Evolutionary conservation across 2,329 filamentous ascomycete genomes (phyloP), one percentile per base, ranked within the genome.

Genomic region (Phaeoacremonium minimum): DNA sequence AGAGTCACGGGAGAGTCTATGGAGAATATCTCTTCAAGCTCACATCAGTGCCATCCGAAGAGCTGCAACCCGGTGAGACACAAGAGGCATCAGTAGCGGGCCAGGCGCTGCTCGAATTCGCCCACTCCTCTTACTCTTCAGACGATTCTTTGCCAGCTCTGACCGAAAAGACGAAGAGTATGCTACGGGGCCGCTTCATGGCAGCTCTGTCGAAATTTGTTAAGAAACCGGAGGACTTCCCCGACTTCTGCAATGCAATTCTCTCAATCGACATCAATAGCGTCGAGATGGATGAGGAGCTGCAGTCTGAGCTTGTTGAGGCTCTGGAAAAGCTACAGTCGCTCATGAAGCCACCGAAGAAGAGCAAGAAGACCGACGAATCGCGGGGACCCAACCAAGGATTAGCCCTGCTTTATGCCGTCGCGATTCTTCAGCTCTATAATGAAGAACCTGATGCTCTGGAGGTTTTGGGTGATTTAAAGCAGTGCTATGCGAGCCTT

Each of bases 361-460:
- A 37, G 29, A 56, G 46, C 43, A 54, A 35, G 48, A 55, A 15
- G 46, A 62, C 41, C 42, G 41, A 52, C 54, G 13, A 58, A 49
- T 37, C 54, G 40, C 46, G 65, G 55, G 51, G 68, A 56, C 39
- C 61, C 58, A 42, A 67, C 67, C 79, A 80, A 42, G 85, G 86
- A 0, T 75, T 96, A 40, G 83, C 84, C 15, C 71, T 96, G 22
- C 73, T 97, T 2, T 88, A 95, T 56, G 83, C 87, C 1, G 75
- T 96, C 35, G 85, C 88, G 0, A 77, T 96, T 12, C 71, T 97
- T 37, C 88, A 96, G 57, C 73, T 95, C 7, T 95, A 95, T 64
- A 90, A 91, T 51, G 87, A 88, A 16, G 89, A 95, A 41, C 73
- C 85, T 0, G 93, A 97, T 53, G 87, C 89, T 1, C 75, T 95